Percentiles rank a stretch among this genome's conserved stretches.
Conservation (phyloP, 306 rosid species). For the Benincasa hispida region DNA sequence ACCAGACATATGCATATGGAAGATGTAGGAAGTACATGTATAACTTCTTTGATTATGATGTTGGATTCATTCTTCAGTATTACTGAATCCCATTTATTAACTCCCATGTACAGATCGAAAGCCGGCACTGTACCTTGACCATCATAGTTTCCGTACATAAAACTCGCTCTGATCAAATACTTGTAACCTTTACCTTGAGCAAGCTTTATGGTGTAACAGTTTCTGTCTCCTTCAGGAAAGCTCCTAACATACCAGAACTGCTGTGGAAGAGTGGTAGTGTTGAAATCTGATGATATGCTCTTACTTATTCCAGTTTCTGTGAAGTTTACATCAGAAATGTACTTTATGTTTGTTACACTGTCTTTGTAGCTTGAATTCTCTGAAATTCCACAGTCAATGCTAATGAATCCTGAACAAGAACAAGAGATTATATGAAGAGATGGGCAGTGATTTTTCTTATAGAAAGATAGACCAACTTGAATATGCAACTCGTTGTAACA, state of each 20-base stretch:
- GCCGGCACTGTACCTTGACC: neutral
- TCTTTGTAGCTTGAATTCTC: constrained; percentile 14
- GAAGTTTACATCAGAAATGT: constrained; percentile 13
- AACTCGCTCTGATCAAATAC: constrained; percentile 16
- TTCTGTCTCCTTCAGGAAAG: constrained; percentile 19
- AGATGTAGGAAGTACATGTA: constrained; percentile 13
- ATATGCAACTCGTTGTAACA: neutral
- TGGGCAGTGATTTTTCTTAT: neutral
- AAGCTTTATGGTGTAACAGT: constrained; percentile 18
- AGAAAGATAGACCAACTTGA: neutral
- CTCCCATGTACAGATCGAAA: constrained; percentile 17
- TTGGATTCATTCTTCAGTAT: too few species aligned
- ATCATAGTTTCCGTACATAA: constrained; percentile 18
- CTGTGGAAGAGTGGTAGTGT: neutral
- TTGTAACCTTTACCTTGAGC: constrained; percentile 6
- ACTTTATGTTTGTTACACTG: constrained; percentile 10
- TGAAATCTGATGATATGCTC: constrained; percentile 9
- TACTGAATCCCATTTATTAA: constrained; percentile 13
- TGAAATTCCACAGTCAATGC: constrained; percentile 22
- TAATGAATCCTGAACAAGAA: constrained; percentile 19
- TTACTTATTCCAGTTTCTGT: constrained; percentile 2
- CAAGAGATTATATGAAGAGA: neutral
- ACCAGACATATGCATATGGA: constrained; percentile 28
- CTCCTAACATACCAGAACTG: constrained; percentile 12
- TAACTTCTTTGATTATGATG: neutral